Base-by-base conservation (phyloP, 2,329 filamentous ascomycete genomes). In the Fusarium neocosmosporiellum region DNA sequence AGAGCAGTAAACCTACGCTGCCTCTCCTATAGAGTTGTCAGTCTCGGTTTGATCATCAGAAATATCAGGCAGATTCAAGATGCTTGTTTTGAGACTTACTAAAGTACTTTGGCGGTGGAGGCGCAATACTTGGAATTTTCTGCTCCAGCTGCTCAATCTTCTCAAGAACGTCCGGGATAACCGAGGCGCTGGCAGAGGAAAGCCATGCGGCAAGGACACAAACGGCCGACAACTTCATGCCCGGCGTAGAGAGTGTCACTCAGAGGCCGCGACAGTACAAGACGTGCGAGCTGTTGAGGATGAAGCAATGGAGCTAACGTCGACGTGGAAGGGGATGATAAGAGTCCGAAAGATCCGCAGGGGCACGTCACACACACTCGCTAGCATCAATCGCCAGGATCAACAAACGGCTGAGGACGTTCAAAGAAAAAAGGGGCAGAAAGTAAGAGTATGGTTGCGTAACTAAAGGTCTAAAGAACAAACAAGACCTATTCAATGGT, bases 1-100 rank as follows among this genome's bases (percentile, higher is more conserved):
- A 14, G 8, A 10, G 6, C 7, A 31, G 20, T 59, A 27, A 31
- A 73, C 76, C 68, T 58, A 78, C 77, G 36, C 11, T 27, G 76
- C 65, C 58, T 78, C 77, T 27, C 43, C 77, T 78, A 10, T 3
- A n/a, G 14, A 33, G 27, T 20, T 22, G 68, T 72, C 34, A 75
- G 68, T 58, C 20, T 14, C 24, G 14, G 6, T 16, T 54, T 24
- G 6, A 18, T 9, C 22, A 16, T 34, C 14, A 10, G 16, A 43
- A n/a, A n/a, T n/a, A n/a, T n/a, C n/a, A n/a, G n/a, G n/a, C n/a
- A n/a, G n/a, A n/a, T n/a, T n/a, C n/a, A n/a, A n/a, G n/a, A n/a
- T n/a, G n/a, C n/a, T n/a, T n/a, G n/a, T n/a, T n/a, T n/a, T 18
- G 16, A n/a, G 27, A 70, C 72, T 54, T 58, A 74, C 72, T 65